These are phyloP conservation scores for Trametes elegans DNA, from an alignment of 768 basidiomycete species.

Conservation along the genomic window DNA sequence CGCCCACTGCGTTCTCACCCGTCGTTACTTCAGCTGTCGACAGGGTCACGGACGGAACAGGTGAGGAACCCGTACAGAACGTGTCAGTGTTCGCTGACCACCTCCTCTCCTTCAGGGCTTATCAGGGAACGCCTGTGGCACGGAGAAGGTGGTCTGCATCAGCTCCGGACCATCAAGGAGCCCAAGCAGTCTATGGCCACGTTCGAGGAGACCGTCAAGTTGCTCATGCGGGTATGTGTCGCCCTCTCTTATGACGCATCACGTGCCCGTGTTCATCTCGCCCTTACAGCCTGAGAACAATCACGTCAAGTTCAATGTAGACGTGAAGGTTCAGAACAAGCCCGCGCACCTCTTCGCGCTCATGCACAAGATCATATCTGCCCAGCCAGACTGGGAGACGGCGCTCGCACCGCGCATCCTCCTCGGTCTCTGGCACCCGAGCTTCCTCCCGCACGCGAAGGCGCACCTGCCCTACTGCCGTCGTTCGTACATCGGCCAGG, in stretches of 20 bases:
- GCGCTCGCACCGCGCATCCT: constrained; percentile 76
- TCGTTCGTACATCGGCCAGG: constrained; percentile 81
- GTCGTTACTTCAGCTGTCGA: constrained; percentile 49
- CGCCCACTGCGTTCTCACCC: background rate
- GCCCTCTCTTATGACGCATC: background rate
- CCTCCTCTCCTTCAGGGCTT: constrained; percentile 40
- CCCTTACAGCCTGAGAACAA: constrained; percentile 63
- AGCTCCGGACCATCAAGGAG: constrained; percentile 74
- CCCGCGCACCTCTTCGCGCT: constrained; percentile 80
- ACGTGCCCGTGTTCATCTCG: background rate
- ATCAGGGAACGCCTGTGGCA: constrained; percentile 53
- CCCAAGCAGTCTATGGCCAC: constrained; percentile 91
- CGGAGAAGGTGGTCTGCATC: constrained; percentile 57
- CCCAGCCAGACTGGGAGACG: constrained; percentile 70
- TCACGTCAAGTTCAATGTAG: constrained; percentile 80
- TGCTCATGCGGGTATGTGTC: constrained; percentile 66
- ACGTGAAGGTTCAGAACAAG: constrained; percentile 92
- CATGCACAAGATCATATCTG: constrained; percentile 67
- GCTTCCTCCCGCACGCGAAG: constrained; percentile 79
- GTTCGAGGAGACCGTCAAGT: constrained; percentile 76
- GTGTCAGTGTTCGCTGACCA: constrained; percentile 8
- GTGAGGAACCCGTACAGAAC: constrained; percentile 32
- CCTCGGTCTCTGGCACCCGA: constrained; percentile 88
- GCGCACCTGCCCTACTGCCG: constrained; percentile 76
- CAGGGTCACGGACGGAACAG: constrained; percentile 78